A percentile compares a stretch with the other conserved stretches of the same genome.
Conservation (phyloP, 331 rosid genomes). For the Pyracantha coccinea region DNA sequence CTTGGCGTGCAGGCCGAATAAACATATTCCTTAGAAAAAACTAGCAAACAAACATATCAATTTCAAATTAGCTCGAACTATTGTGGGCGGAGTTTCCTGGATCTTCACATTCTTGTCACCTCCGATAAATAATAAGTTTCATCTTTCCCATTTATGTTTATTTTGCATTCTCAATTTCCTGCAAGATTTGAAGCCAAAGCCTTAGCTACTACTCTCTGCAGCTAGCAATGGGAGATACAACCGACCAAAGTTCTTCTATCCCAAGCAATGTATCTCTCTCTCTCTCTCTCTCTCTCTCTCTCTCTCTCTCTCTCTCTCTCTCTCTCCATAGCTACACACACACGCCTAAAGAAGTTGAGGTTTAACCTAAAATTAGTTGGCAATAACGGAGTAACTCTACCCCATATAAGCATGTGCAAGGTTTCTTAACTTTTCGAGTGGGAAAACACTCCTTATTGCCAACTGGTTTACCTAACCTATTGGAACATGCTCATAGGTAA, state of each 20-base stretch:
- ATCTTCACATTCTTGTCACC: not conserved
- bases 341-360: too few species aligned
- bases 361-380: too few species aligned
- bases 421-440: too few species aligned
- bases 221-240: constrained; percentile 8
- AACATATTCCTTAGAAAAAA: not conserved
- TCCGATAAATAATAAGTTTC: not conserved
- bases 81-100: not conserved
- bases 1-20: not conserved
- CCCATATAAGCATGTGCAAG: too few species aligned
- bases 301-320: too few species aligned
- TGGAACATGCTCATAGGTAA: not conserved
- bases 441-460: too few species aligned
- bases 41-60: constrained; percentile 1
- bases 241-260: not conserved
- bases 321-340: too few species aligned
- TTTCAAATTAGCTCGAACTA: not conserved
- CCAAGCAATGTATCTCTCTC: not conserved
- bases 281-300: too few species aligned
- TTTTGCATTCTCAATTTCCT: constrained; percentile 1
- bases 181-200: not conserved
- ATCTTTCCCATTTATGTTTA: not conserved
- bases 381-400: too few species aligned
- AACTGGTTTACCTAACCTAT: too few species aligned
- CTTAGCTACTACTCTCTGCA: not conserved